phyloP scores from a whole-genome alignment of 2,329 filamentous ascomycete genomes.

The Lachnum nothofagi region DNA sequence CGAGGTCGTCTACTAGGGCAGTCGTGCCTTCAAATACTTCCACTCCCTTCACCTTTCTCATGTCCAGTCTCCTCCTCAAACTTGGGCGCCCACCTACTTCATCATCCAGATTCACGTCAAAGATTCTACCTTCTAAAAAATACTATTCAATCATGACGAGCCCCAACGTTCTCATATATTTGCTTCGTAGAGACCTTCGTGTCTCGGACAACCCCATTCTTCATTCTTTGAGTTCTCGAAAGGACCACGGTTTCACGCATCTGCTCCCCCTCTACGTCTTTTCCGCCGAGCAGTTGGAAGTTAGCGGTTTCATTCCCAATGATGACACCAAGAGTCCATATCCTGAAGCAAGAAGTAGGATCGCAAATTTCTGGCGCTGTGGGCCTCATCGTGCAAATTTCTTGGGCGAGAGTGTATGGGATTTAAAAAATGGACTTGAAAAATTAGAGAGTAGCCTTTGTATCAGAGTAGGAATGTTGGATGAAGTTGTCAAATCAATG shows the following conservation, averaged over 20 bases:
- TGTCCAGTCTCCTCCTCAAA: not conserved
- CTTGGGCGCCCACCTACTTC: not conserved
- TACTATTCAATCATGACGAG: slow-evolving; percentile 27
- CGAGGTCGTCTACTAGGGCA: not conserved
- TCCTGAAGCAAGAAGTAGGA: slow-evolving; percentile 59
- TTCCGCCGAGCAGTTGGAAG: slow-evolving; percentile 64
- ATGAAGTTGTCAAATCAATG: slow-evolving; percentile 55
- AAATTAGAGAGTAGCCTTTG: slow-evolving; percentile 55
- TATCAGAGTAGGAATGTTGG: slow-evolving; percentile 57
- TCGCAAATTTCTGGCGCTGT: slow-evolving; percentile 67
- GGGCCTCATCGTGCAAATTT: slow-evolving; percentile 69
- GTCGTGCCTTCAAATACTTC: not conserved
- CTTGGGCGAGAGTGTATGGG: slow-evolving; percentile 66
- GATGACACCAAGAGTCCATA: slow-evolving; percentile 53
- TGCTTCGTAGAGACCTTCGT: slow-evolving; percentile 68
- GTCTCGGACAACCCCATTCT: slow-evolving; percentile 71
- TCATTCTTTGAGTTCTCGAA: slow-evolving; percentile 47
- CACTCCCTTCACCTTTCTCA: not conserved
- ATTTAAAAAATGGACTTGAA: slow-evolving; percentile 60
- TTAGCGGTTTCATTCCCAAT: slow-evolving; percentile 64
- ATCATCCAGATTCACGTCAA: not conserved
- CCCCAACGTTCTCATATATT: slow-evolving; percentile 59
- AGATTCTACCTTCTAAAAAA: not conserved
- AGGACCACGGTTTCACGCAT: slow-evolving; percentile 57
- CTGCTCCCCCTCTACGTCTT: slow-evolving; percentile 68